phyloP scores from a whole-genome alignment of 1,284 basidiomycete species.

The Dichomitus squalens region DNA sequence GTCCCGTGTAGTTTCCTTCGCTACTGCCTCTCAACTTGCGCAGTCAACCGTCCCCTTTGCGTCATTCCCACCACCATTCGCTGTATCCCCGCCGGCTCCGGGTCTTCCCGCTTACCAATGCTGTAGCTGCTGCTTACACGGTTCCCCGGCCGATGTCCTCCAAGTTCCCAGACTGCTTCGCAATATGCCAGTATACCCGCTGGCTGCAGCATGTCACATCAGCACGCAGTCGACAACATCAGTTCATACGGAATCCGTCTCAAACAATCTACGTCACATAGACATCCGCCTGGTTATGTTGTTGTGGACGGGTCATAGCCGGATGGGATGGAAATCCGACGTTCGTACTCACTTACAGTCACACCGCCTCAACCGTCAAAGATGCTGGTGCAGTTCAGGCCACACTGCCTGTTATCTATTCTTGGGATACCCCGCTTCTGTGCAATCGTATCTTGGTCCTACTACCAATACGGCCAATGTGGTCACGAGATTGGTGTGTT shows the following conservation, averaged over 20 bases:
- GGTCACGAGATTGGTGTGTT: too few relatives aligned
- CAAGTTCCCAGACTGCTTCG: background rate
- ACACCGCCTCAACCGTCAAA: background rate
- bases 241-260: background rate
- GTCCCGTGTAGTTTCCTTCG: background rate
- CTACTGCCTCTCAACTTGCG: background rate
- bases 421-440: too few relatives aligned
- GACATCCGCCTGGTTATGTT: too few relatives aligned
- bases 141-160: slow-evolving; percentile 3
- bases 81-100: slow-evolving; percentile 10
- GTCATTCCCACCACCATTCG: slow-evolving; percentile 3
- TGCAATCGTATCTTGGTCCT: too few relatives aligned
- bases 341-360: too few relatives aligned
- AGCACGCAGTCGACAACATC: background rate
- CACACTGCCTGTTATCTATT: background rate
- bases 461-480: too few relatives aligned
- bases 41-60: background rate
- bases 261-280: too few relatives aligned
- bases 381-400: background rate
- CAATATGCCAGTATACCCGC: background rate
- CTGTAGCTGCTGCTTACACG: slow-evolving; percentile 16
- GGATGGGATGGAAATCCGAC: too few relatives aligned
- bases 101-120: slow-evolving; percentile 19
- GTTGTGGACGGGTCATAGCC: too few relatives aligned
- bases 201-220: background rate